phyloP scores from a whole-genome alignment of 2,329 filamentous ascomycete genomes.

The Apiospora hydei region DNA sequence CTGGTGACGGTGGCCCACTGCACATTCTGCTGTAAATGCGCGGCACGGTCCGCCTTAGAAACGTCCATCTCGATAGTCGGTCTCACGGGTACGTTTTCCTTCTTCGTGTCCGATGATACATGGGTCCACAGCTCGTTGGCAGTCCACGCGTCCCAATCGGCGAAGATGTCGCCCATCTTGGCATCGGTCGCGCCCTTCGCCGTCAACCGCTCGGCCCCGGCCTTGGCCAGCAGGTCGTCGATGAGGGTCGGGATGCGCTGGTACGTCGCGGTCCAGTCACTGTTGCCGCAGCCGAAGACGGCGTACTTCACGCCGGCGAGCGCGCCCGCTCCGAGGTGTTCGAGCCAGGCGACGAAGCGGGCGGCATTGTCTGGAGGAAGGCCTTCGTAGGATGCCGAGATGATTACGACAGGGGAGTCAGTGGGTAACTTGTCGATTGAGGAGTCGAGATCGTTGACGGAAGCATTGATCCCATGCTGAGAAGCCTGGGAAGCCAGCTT shows the following conservation, averaged over 20 bases:
- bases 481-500: slow-evolving; percentile 55
- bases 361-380: slow-evolving; percentile 63
- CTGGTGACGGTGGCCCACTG: slow-evolving; percentile 54
- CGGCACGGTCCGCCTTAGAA: slow-evolving; percentile 42
- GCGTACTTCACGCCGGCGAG: slow-evolving; percentile 58
- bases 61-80: slow-evolving; percentile 23
- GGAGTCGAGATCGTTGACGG: slow-evolving; percentile 55
- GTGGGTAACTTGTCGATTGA: slow-evolving; percentile 57
- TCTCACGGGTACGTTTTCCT: slow-evolving; percentile 24
- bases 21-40: slow-evolving; percentile 54
- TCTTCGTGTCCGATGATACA: background rate
- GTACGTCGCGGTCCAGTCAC: slow-evolving; percentile 67
- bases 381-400: slow-evolving; percentile 65
- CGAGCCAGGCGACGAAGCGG: slow-evolving; percentile 63
- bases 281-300: slow-evolving; percentile 62
- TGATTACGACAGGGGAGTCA: slow-evolving; percentile 57
- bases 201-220: slow-evolving; percentile 47
- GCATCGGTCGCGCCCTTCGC: slow-evolving; percentile 24
- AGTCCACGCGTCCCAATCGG: slow-evolving; percentile 17
- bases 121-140: slow-evolving; percentile 4
- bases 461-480: slow-evolving; percentile 53
- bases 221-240: slow-evolving; percentile 57
- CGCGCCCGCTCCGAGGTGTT: slow-evolving; percentile 45
- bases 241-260: slow-evolving; percentile 71
- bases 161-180: slow-evolving; percentile 19